Base-by-base conservation (phyloP, 2,329 filamentous ascomycete species). In the Zopfia rhizophila region DNA sequence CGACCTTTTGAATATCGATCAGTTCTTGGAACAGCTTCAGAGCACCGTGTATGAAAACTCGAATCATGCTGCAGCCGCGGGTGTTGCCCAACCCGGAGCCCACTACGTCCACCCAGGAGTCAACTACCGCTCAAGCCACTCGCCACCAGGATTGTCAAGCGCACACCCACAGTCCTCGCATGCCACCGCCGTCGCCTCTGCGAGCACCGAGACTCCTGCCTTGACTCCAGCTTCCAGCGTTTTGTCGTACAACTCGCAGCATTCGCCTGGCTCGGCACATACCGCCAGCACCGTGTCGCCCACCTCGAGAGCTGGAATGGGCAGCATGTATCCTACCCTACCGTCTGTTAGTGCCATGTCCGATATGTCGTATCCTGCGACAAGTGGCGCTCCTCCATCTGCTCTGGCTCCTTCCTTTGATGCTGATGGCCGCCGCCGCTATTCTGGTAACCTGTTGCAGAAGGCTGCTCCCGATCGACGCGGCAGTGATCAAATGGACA, bases 11-110 rank as follows among this genome's bases (percentile, higher is more conserved):
- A 91, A 96, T 70, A 92, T 97, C 65, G 94, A 97, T 71, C 89
- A 91, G 66, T 90, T 97, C 71, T 83, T 99, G 43, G 91, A 96
- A 75, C 91, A 97, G 75, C 93, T 97, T 81, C 92, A 97, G 75
- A 87, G 88, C 55, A 97, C 93, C 32, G 91, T 97, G 36, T 97
- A 97, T 69, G 94, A 97, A 75, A 96, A 88, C 70, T 87, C 91
- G 43, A 90, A 86, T 61, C 87, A 91, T 38, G 87, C 91, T 22
- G 90, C 90, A 2, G 85, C 85, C 10, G 87, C 88, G 30, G 89
- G 90, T 46, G 83, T 95, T 47, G 88, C 89, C 60, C 85, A 91
- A 53, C 85, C 89, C 38, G 86, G 86, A 48, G 76, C 83, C 12
- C 87, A 91, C 66, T 86, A 88, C 62, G 75, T 84, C 13, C 79